phyloP scores from a whole-genome alignment of 768 basidiomycete genomes.

The Hericium rajendrae region DNA sequence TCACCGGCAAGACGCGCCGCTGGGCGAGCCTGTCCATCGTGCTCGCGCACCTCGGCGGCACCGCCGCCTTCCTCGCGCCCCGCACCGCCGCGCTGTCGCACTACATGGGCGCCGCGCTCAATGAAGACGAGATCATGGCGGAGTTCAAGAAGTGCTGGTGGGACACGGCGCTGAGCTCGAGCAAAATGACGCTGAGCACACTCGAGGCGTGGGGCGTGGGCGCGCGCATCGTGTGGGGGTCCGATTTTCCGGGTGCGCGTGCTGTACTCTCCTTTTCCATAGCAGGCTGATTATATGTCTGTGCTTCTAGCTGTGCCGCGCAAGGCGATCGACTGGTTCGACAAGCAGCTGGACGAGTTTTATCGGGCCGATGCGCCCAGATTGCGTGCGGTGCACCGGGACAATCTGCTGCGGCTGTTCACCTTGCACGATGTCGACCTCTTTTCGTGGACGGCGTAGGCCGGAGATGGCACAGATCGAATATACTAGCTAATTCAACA shows the following conservation, averaged over 20 bases:
- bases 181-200: slow-evolving; percentile 39
- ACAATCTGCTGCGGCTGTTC: slow-evolving; percentile 47
- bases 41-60: slow-evolving; percentile 70
- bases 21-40: slow-evolving; percentile 53
- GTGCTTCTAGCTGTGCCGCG: slow-evolving; percentile 8
- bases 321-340: slow-evolving; percentile 45
- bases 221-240: slow-evolving; percentile 57
- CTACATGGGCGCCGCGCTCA: slow-evolving; percentile 62
- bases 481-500: too few relatives aligned
- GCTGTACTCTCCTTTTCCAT: not conserved
- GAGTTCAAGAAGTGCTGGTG: slow-evolving; percentile 69
- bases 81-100: slow-evolving; percentile 59
- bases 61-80: slow-evolving; percentile 50
- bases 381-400: slow-evolving; percentile 34
- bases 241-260: slow-evolving; percentile 61
- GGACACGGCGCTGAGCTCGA: slow-evolving; percentile 60
- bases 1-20: slow-evolving; percentile 58
- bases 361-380: slow-evolving; percentile 27
- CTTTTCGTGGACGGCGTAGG: not conserved
- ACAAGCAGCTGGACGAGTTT: slow-evolving; percentile 15
- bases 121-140: slow-evolving; percentile 52
- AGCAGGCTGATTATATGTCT: not conserved
- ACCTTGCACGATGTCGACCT: slow-evolving; percentile 2
- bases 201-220: slow-evolving; percentile 40
- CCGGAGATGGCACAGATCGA: too few relatives aligned